Base-by-base conservation (phyloP, 106 monocot species). In the Acorus gramineus region DNA sequence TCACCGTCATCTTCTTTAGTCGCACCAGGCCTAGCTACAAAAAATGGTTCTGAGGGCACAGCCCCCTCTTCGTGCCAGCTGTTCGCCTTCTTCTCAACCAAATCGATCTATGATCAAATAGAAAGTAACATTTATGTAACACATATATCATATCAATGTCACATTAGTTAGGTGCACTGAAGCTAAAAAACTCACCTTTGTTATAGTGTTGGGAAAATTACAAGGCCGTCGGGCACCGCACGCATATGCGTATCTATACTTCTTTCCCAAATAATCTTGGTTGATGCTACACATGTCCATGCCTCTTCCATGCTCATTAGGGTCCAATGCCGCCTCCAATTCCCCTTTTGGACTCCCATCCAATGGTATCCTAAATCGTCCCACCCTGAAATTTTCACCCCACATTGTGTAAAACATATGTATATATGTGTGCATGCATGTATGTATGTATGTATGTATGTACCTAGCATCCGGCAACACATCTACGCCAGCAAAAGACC, bases 231-330 rank as follows among this genome's bases (percentile, higher is more conserved):
- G 64, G 8, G 96, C 96, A 2, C 96, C 91, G 44, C 96, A 88
- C 8, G 91, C 96, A 55, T 96, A 96, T 1, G 79, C 85, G 52
- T 87, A 96, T 57, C 96, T 72, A 49, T 96, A 88, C 67, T 74
- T 74, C 72, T 81, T 87, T 10, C 96, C 87, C 42, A 85, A 49
- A 71, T 83, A 63, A 0, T 76, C 70, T 6, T 78, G 96, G 74
- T 96, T 96, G 58, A 96, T 83, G 63, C 80, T 87, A 78, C 87
- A 90, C 96, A 91, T 96, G 59, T 96, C 96, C 72, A 96, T 75
- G 7, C 91, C 91, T 45, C 73, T 68, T 2, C 96, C 96, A 47
- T 96, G 96, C 65, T 87, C 78, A 6, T 83, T 77, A 2, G 96
- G 91, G 66, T 96, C 80, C 60, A 96, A 60, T 2, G 91, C 96